These are phyloP conservation scores for Boletus barrowsii DNA, from an alignment of 768 basidiomycete genomes.

Conservation along the genomic window DNA sequence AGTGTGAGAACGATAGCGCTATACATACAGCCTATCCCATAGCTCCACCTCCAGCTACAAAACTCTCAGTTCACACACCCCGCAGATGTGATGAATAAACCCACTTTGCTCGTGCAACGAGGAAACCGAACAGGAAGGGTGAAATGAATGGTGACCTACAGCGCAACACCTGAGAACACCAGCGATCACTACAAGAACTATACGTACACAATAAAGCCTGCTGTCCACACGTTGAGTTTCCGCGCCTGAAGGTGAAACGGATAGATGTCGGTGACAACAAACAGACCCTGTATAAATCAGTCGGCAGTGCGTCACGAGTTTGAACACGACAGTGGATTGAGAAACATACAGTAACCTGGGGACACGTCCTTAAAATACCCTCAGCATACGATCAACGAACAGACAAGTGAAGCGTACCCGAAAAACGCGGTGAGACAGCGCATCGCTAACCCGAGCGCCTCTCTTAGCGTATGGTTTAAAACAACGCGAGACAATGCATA, in stretches of 20 bases:
- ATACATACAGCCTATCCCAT: conserved; percentile 51
- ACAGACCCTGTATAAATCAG: conserved; percentile 34
- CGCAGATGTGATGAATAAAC: background rate
- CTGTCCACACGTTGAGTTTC: conserved; percentile 52
- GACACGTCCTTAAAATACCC: conserved; percentile 39
- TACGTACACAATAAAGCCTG: conserved; percentile 50
- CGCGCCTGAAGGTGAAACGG: conserved; percentile 54
- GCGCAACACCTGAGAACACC: conserved; percentile 19
- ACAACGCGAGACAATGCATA: conserved; percentile 3
- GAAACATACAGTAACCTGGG: conserved; percentile 44
- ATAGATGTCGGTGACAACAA: conserved; percentile 47
- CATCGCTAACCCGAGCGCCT: conserved; percentile 20
- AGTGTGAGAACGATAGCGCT: conserved; percentile 42
- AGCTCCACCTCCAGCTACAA: conserved; percentile 49
- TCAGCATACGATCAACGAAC: background rate
- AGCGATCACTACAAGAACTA: conserved; percentile 28
- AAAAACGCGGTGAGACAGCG: conserved; percentile 33
- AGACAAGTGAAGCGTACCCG: conserved; percentile 17
- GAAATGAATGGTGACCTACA: conserved; percentile 31
- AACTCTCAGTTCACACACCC: background rate
- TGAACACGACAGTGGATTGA: background rate
- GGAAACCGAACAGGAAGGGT: conserved; percentile 30
- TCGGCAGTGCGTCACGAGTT: background rate
- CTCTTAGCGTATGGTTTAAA: background rate
- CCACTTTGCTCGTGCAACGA: conserved; percentile 25